Conservation (phyloP, 768 basidiomycete genomes). For the Auricularia cornea region DNA sequence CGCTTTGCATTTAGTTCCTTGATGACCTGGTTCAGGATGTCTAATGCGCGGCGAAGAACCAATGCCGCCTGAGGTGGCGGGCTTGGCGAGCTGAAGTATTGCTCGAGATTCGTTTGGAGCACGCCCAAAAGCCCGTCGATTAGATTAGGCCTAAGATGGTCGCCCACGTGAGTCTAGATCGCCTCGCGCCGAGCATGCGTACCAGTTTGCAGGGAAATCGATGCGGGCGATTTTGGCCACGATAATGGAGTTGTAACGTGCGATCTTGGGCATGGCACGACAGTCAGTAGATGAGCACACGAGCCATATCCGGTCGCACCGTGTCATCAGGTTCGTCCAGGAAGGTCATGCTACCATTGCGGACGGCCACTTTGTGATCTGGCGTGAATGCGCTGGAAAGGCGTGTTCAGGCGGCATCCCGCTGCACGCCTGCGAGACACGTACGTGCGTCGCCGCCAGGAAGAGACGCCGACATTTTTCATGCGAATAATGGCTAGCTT, state of each 20-base stretch:
- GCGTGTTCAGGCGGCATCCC: not conserved
- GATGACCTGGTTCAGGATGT: slow-evolving; percentile 53
- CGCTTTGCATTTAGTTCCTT: slow-evolving; percentile 67
- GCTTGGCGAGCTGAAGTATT: slow-evolving; percentile 35
- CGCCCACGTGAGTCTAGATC: not conserved
- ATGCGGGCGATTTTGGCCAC: slow-evolving; percentile 68
- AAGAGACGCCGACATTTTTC: slow-evolving; percentile 66
- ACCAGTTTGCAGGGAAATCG: slow-evolving; percentile 74
- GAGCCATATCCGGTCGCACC: slow-evolving; percentile 31
- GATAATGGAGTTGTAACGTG: slow-evolving; percentile 66
- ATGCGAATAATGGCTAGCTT: slow-evolving; percentile 83
- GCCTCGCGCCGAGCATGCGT: slow-evolving; percentile 12
- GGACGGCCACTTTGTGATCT: not conserved
- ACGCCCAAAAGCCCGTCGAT: slow-evolving; percentile 43
- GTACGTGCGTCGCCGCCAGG: slow-evolving; percentile 76
- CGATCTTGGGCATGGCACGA: slow-evolving; percentile 44
- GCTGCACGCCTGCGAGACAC: slow-evolving; percentile 12
- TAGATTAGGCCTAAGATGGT: slow-evolving; percentile 47
- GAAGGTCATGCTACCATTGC: slow-evolving; percentile 35
- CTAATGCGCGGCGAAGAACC: slow-evolving; percentile 50
- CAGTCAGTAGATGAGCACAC: not conserved
- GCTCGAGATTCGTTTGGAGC: slow-evolving; percentile 46
- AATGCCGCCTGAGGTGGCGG: slow-evolving; percentile 39
- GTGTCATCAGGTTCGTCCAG: slow-evolving; percentile 72
- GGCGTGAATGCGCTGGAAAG: not conserved